A percentile compares a stretch with the other conserved stretches of the same genome.
Conservation (phyloP, 495 filamentous ascomycete species). For the Penicillium waksmanii region DNA sequence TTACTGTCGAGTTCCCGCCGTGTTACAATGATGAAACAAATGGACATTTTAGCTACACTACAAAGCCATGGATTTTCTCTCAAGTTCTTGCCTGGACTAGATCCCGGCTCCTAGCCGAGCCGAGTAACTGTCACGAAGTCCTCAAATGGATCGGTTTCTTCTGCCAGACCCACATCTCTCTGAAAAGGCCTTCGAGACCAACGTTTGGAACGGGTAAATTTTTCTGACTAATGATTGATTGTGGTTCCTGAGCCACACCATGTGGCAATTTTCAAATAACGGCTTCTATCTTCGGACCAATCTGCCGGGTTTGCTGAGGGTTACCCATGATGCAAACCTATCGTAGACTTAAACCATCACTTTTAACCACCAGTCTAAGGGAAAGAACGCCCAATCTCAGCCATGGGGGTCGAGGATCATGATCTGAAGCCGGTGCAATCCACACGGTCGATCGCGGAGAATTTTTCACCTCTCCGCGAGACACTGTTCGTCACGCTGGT, state of each 20-base stretch:
- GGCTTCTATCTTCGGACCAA: too few relatives aligned
- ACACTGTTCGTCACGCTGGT: conserved; percentile 31
- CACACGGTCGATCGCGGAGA: conserved; percentile 27
- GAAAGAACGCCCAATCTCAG: neutral
- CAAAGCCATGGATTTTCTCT: too few relatives aligned
- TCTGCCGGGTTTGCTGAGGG: neutral
- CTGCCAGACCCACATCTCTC: neutral
- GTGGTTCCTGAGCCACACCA: neutral
- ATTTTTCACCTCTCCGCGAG: conserved; percentile 30
- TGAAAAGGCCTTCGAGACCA: neutral
- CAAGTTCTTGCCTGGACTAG: too few relatives aligned
- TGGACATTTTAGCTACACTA: too few relatives aligned
- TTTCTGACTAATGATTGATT: neutral
- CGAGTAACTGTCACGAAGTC: too few relatives aligned
- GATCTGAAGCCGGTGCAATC: conserved; percentile 19
- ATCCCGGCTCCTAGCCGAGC: too few relatives aligned
- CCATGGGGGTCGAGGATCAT: conserved; percentile 8
- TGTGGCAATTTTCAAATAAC: too few relatives aligned
- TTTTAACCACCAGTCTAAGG: neutral
- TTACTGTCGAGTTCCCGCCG: too few relatives aligned
- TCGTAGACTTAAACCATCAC: neutral
- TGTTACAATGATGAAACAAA: too few relatives aligned
- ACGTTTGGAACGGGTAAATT: neutral
- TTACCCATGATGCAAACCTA: neutral
- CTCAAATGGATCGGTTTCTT: too few relatives aligned